Conservation (phyloP, 2,329 filamentous ascomycete genomes). For the Metarhizium sp. region DNA sequence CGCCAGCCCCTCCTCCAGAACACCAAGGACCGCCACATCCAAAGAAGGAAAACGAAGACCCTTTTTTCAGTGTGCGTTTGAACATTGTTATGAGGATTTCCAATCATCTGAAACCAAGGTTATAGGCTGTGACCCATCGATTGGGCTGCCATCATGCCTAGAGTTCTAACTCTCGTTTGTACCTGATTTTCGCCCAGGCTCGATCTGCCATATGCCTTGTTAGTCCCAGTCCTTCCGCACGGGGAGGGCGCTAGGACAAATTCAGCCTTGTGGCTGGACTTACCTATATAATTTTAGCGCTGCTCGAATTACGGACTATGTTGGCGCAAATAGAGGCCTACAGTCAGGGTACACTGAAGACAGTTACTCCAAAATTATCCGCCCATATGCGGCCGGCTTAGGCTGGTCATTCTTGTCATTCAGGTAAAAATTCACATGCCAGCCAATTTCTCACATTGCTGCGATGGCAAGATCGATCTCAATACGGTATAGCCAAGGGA, state of each 20-base stretch:
- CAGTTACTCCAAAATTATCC: no score
- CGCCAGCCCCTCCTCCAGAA: not conserved
- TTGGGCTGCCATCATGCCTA: not conserved
- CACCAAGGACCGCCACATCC: not conserved
- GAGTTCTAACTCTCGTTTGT: not conserved
- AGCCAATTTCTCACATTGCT: not conserved
- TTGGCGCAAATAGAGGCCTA: no score
- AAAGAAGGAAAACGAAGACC: not conserved
- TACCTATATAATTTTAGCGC: no score
- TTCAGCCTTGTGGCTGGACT: no score
- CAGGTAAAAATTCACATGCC: not conserved
- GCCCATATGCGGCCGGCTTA: no score
- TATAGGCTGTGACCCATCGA: not conserved
- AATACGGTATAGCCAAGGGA: not conserved
- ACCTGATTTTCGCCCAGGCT: not conserved
- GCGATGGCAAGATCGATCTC: not conserved
- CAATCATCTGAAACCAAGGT: not conserved
- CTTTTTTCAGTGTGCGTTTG: not conserved
- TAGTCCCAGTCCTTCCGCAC: no score
- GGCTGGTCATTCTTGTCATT: no score
- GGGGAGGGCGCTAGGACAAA: no score
- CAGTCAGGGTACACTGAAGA: no score
- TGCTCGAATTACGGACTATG: no score
- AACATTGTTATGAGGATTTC: no score
- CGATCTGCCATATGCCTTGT: no score